Percentiles rank a stretch among this genome's conserved stretches.
Conservation (phyloP, 257 asterid species). For the Solanum raphanifolium region DNA sequence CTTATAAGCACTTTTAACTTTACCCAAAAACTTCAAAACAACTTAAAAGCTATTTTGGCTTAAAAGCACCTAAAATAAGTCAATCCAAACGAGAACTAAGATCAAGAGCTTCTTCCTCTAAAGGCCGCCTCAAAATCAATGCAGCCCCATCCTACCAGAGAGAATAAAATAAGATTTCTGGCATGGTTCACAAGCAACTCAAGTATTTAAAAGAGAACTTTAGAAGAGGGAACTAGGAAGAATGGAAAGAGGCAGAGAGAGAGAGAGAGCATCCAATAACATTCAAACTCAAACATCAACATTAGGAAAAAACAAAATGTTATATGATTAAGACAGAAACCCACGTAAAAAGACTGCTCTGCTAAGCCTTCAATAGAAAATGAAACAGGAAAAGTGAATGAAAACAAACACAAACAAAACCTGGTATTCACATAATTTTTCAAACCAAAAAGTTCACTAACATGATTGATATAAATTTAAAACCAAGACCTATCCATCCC, state of each 20-base stretch:
- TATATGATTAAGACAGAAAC: neutral
- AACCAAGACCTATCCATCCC: too few species aligned
- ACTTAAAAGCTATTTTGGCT: too few species aligned
- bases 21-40: too few species aligned
- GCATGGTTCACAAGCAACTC: neutral
- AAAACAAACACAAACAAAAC: neutral
- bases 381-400: neutral
- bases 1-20: too few species aligned
- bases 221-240: neutral
- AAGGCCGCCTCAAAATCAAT: conserved; percentile 55
- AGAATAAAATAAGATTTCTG: neutral
- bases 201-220: neutral
- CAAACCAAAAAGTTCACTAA: too few species aligned
- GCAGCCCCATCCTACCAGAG: conserved; percentile 71
- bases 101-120: conserved; percentile 86
- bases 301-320: neutral
- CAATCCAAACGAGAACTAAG: conserved; percentile 21
- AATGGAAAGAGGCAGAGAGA: neutral
- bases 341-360: neutral
- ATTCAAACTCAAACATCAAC: neutral
- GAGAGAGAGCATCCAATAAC: neutral
- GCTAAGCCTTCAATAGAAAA: neutral
- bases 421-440: too few species aligned
- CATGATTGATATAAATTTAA: too few species aligned
- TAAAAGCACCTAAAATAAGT: too few species aligned